Base-by-base conservation (phyloP, 2,329 filamentous ascomycete genomes). In the Trichoderma oligosporum region DNA sequence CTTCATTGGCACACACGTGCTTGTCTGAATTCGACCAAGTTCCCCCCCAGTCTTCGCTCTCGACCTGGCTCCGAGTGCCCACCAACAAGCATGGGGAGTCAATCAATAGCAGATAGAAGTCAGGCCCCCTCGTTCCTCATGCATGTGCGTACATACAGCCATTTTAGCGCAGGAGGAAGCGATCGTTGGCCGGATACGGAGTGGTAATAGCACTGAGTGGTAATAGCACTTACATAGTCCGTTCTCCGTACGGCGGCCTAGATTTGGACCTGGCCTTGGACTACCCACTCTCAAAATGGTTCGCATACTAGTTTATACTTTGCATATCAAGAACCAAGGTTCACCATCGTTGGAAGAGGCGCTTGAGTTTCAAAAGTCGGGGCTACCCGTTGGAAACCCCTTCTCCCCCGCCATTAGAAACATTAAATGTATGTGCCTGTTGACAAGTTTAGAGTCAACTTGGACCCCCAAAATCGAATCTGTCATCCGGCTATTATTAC, bases 361-460 rank as follows among this genome's bases (percentile, higher is more conserved):
- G 42, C 29, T 58, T 58, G 42, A 36, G 57, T 59, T 59, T 49
- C 51, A 56, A 52, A 48, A 48, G 22, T 56, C 52, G 57, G 51
- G 57, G 51, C 52, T 35, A 44, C 44, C 48, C 41, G 56, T 39
- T 39, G 8, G 5, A 36, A 25, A 7, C 27, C 31, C 36, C 25
- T n/a, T 18, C 46, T 12, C 27, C 31, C 36, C 25, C 22, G 31
- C 46, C 20, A 18, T 31, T 56, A n/a, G 53, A 38, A 56, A 47
- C 44, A 4, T 31, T 4, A 18, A n/a, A 20, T 18, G 18, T 29
- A 27, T 49, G 27, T 25, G 16, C 9, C 4, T 35, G 14, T 33
- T 35, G 3, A 4, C 25, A 9, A 14, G 12, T 41, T 39, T 7
- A 3, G 18, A 41, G 18, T 6, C 14, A 41, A 20, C 18, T 5